Conservation (phyloP, 2,329 filamentous ascomycete species). For the Aspergillus flavus region DNA sequence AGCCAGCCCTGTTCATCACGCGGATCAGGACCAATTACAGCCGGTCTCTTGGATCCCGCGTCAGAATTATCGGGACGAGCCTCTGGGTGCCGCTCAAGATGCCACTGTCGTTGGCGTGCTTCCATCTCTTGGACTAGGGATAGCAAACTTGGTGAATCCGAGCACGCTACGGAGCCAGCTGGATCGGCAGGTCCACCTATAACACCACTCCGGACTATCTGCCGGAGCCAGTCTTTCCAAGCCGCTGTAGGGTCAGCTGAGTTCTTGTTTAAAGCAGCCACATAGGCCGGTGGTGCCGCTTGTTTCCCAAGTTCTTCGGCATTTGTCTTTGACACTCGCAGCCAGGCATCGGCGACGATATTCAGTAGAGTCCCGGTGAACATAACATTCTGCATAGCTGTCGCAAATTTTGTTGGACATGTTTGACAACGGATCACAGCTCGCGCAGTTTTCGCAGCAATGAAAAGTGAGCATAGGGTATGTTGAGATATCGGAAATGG, state of each 20-base stretch:
- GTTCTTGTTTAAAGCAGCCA: conserved; percentile 29
- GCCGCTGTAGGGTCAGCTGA: conserved; percentile 28
- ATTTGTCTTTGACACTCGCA: conserved; percentile 41
- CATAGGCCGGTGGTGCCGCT: conserved; percentile 35
- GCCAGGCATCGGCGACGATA: conserved; percentile 49
- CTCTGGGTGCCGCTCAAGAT: conserved; percentile 21
- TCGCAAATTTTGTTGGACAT: conserved; percentile 46
- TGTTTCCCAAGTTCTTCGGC: conserved; percentile 40
- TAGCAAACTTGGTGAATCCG: conserved; percentile 38
- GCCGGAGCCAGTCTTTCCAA: conserved; percentile 44
- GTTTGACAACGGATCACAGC: conserved; percentile 45
- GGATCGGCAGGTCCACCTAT: conserved; percentile 34
- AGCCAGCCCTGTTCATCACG: conserved; percentile 33
- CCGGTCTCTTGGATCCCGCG: neutral
- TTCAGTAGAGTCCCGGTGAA: conserved; percentile 48
- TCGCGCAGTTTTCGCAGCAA: conserved; percentile 44
- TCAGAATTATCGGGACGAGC: neutral
- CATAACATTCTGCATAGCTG: conserved; percentile 50
- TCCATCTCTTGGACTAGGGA: conserved; percentile 45
- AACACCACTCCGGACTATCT: conserved; percentile 39
- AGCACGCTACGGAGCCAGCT: conserved; percentile 28
- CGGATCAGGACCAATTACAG: neutral
- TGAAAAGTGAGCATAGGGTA: conserved; percentile 47
- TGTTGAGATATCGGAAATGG: conserved; percentile 47
- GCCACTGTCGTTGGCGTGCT: conserved; percentile 46